These are phyloP conservation scores for Penicillium sp. DNA, from an alignment of 2,329 filamentous ascomycete genomes.

Conservation along the genomic window DNA sequence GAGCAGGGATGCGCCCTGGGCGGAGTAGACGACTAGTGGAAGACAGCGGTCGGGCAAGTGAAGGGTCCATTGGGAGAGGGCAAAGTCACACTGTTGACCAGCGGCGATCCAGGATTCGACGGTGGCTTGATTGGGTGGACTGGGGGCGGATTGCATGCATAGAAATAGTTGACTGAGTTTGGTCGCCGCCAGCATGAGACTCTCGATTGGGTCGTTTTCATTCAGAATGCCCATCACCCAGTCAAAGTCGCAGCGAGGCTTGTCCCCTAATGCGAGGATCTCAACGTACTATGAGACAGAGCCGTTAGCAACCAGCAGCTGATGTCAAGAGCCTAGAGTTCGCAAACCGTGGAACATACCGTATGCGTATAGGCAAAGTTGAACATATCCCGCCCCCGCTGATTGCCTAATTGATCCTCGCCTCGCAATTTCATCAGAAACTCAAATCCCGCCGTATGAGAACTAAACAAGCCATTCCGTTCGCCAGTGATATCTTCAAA, in stretches of 20 bases:
- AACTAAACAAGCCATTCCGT: conserved; percentile 36
- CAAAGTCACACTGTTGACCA: conserved; percentile 28
- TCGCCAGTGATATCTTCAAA: conserved; percentile 44
- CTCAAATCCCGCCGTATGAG: conserved; percentile 40
- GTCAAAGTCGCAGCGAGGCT: conserved; percentile 31
- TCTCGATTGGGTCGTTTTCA: conserved; percentile 33
- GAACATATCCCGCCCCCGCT: conserved; percentile 38
- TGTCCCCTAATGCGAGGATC: conserved; percentile 36
- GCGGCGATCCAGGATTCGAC: conserved; percentile 28
- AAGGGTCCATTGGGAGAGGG: conserved; percentile 34
- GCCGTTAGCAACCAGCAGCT: background rate
- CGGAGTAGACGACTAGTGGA: conserved; percentile 33
- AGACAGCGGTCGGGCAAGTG: conserved; percentile 36
- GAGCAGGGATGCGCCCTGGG: conserved; percentile 31
- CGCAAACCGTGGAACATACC: conserved; percentile 24
- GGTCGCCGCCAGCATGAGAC: conserved; percentile 32
- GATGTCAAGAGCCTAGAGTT: background rate
- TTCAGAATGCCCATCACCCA: conserved; percentile 31
- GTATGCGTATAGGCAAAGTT: conserved; percentile 40
- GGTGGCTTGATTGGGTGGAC: conserved; percentile 16
- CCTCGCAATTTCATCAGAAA: conserved; percentile 38
- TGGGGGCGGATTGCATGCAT: conserved; percentile 20
- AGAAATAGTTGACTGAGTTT: conserved; percentile 35
- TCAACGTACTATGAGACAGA: conserved; percentile 33
- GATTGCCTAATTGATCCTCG: conserved; percentile 29